Evolutionary conservation across 257 asterid genomes (phyloP).

Genomic region (Lycium barbarum): DNA sequence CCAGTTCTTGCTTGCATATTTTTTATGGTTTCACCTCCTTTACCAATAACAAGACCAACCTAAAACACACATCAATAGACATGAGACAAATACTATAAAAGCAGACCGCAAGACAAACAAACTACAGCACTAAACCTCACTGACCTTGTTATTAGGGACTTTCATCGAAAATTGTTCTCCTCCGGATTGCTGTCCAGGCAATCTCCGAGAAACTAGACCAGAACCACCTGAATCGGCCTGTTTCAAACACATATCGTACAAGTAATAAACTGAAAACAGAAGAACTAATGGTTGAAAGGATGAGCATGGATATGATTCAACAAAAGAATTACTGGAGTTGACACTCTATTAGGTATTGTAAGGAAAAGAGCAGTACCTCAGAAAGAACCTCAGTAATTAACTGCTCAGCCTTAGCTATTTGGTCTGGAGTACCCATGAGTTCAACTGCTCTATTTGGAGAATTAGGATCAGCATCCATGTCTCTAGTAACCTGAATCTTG

Average conservation of each 20-base stretch:
- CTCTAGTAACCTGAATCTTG: constrained; percentile 76
- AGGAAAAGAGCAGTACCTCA: constrained; percentile 53
- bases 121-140: background rate
- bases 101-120: background rate
- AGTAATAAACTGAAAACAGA: background rate
- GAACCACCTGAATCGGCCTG: constrained; percentile 39
- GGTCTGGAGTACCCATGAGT: constrained; percentile 42
- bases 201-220: constrained; percentile 33
- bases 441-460: constrained; percentile 40
- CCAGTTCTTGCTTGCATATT: constrained; percentile 84
- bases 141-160: constrained; percentile 35
- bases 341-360: background rate
- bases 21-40: constrained; percentile 93
- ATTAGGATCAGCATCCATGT: constrained; percentile 39
- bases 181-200: constrained; percentile 33
- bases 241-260: constrained; percentile 25
- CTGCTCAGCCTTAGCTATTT: constrained; percentile 43
- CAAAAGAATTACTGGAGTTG: background rate
- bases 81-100: background rate
- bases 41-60: constrained; percentile 93
- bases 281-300: background rate
- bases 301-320: background rate
- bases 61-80: background rate
- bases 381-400: constrained; percentile 45
- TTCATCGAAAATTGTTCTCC: constrained; percentile 33